These are phyloP conservation scores for Neurospora intermedia DNA, from an alignment of 495 filamentous ascomycete genomes.

Conservation along the genomic window DNA sequence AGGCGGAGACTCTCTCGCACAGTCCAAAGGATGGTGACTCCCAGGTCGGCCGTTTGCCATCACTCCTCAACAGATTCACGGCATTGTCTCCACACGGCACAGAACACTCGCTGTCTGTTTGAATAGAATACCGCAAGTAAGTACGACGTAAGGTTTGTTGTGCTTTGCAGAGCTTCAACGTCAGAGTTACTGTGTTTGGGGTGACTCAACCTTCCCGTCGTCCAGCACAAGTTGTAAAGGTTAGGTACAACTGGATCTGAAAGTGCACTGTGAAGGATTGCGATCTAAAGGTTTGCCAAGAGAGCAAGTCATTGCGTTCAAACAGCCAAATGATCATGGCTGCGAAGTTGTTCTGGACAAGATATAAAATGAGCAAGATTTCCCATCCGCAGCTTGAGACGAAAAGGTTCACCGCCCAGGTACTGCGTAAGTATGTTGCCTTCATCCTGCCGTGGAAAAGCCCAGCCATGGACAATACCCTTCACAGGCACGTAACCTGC, in stretches of 20 bases:
- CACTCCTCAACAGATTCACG: neutral
- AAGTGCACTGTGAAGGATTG: too few relatives aligned
- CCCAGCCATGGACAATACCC: neutral
- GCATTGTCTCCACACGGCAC: neutral
- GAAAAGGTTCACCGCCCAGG: neutral
- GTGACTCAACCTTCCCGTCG: neutral
- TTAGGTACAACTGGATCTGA: too few relatives aligned
- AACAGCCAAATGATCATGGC: neutral
- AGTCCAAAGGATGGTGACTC: neutral
- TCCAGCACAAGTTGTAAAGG: too few relatives aligned
- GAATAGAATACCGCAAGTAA: neutral
- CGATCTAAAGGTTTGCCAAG: neutral
- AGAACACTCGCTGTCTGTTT: neutral
- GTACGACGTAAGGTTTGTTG: neutral
- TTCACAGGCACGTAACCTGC: neutral
- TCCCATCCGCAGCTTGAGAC: neutral
- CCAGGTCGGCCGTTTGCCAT: neutral
- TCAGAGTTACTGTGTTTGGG: neutral
- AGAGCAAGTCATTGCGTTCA: neutral
- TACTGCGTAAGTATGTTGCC: neutral
- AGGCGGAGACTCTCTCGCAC: neutral
- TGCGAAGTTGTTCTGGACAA: fast-evolving
- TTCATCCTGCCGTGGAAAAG: neutral
- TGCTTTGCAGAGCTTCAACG: neutral
- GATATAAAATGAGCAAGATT: neutral